Evolutionary conservation across 441 rosid species (phyloP), one percentile per base, ranked within the genome.

Genomic region (Populus hybrid): DNA sequence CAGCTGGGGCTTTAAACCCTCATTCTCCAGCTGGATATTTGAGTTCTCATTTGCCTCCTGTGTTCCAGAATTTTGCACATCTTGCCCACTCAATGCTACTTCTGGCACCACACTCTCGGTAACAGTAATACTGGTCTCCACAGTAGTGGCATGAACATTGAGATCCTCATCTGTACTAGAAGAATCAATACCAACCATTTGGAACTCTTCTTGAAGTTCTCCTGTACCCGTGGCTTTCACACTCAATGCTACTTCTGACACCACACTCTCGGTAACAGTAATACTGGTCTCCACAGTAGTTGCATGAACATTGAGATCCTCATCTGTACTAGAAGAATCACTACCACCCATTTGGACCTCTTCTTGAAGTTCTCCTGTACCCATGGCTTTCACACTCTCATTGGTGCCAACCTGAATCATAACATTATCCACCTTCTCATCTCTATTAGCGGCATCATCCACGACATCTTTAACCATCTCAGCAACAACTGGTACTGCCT

Each of bases 391-490:
- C 42, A 76, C 84, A 77, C 82, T 72, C 72, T 82, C 78, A 75
- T 87, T 90, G 68, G 80, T 74, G 76, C 83, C 88, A 86, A 84
- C 83, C 56, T 81, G 85, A 74, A 70, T 84, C 75, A 71, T 81
- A 63, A 56, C 81, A 83, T 78, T 84, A 83, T 82, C 88, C 68
- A 72, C 81, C 76, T 81, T 82, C 72, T 81, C 83, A 66, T 64
- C 71, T 42, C 83, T 77, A 45, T 38, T 69, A 65, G 38, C 74
- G 45, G 31, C 76, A 74, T 29, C 74, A 68, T 71, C 80, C 76
- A 64, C 63, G 8, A 7, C 79, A 35, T 29, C 77, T 64, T 81
- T 56, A n/a, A 73, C 85, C 11, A 75, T 78, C 78, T 78, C 86
- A 78, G 79, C 66, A 80, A 24, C 79, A 83, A 64, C 64, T 0